Evolutionary conservation across 495 filamentous ascomycete genomes (phyloP), one percentile per base, ranked within the genome.

Genomic region (Friedmanniomyces simplex): DNA sequence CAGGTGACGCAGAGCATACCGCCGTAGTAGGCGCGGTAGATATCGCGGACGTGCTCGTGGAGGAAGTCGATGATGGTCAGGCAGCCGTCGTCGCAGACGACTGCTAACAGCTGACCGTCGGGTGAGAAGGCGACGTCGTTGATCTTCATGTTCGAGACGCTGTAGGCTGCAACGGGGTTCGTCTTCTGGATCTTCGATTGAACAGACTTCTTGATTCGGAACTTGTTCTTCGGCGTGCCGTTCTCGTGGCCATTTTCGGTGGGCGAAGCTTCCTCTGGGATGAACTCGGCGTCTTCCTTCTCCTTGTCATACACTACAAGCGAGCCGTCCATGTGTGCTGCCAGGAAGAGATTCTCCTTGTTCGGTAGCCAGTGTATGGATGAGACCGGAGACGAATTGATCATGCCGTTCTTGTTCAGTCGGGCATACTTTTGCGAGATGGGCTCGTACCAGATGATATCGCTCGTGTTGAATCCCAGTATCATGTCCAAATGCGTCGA

Each of bases 391-490:
- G 87, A 87, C 39, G 80, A 74, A 68, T 91, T 94, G 68, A 97
- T 91, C 52, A 85, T 79, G 10, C 91, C 91, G 69, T 96, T 96
- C 71, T 98, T 98, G 71, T 98, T 98, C 58, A 98, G 78, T 5
- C 94, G 84, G 1, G 87, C 87, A 68, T 98, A 98, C 67, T 95
- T 93, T 64, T 96, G 90, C 20, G 89, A 90, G 66, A 96, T 88
- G 13, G 93, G 91, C 72, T 98, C 93, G 74, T 91, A 98, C 94
- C 94, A 98, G 48, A 98, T 91, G 49, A 97, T 93, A 66, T 98
- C 93, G 24, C 89, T 89, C 0, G 89, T 91, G 1, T 90, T 95
- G 57, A 95, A 96, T 6, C 93, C 93, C 83, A 97, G 89, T 56
- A 95, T 82, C 24, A 97, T 76, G 66, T 98, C 93, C 52, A 97